Percentiles rank a stretch among this genome's conserved stretches.
phyloP scores from a whole-genome alignment of 148 eudicot genomes.

The Rhododendron vialii region DNA sequence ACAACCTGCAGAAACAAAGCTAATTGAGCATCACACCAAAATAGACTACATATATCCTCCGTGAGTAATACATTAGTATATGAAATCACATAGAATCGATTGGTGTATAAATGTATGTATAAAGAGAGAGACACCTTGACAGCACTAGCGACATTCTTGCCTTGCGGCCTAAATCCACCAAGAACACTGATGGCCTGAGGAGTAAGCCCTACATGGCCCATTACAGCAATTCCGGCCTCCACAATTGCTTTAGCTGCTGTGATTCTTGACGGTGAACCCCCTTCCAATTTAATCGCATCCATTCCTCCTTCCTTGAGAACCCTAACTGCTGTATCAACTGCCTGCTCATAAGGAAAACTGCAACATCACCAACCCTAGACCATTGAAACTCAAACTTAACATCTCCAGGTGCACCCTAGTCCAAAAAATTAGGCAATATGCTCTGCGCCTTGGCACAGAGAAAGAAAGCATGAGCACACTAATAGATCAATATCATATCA shows the following conservation, averaged over 20 bases:
- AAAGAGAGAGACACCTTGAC: conserved; percentile 56
- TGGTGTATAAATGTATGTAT: not conserved
- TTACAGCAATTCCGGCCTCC: conserved; percentile 95
- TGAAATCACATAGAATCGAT: not conserved
- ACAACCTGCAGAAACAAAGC: conserved; percentile 57
- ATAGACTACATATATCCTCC: not conserved
- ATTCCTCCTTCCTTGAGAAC: conserved; percentile 91
- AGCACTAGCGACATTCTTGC: conserved; percentile 74
- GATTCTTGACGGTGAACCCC: conserved; percentile 85
- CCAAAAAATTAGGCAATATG: not conserved
- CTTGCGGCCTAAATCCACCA: conserved; percentile 98
- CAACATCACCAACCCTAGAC: conserved; percentile 37
- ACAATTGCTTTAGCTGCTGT: conserved; percentile 90
- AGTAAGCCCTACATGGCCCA: conserved; percentile 93
- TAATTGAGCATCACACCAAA: conserved; percentile 2
- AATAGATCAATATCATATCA: too few species aligned
- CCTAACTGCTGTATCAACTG: conserved; percentile 90
- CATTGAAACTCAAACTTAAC: conserved; percentile 7
- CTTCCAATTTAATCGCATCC: conserved; percentile 97
- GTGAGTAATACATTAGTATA: not conserved
- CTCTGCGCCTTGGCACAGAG: not conserved
- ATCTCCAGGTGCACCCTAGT: not conserved
- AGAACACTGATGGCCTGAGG: conserved; percentile 97
- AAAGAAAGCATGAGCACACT: not conserved
- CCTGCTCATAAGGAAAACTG: conserved; percentile 65